Conservation (phyloP, 192 early-diverging fungal species). For the Podila horticola region DNA sequence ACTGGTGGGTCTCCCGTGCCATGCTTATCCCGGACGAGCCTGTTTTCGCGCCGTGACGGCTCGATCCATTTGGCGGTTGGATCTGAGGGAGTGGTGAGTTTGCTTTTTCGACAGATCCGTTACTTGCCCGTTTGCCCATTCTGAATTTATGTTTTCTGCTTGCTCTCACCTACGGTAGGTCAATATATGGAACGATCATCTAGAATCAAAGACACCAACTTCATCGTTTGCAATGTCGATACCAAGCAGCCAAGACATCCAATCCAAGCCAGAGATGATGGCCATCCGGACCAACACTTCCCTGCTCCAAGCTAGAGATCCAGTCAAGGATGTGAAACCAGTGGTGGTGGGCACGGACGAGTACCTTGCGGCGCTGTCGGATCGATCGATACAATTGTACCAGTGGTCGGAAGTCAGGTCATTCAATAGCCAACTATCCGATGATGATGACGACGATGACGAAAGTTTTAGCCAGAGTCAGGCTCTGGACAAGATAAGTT, state of each 20-base stretch:
- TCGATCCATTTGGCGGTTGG: slow-evolving; percentile 33
- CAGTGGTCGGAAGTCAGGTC: slow-evolving; percentile 13
- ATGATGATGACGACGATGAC: slow-evolving; percentile 4
- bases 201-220: background rate
- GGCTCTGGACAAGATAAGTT: background rate
- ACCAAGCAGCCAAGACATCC: background rate
- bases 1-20: slow-evolving; percentile 17
- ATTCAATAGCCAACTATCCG: background rate
- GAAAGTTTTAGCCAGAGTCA: background rate
- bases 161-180: background rate
- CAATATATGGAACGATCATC: background rate
- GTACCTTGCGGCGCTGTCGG: slow-evolving; percentile 20
- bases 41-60: slow-evolving; percentile 25
- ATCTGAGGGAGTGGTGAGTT: slow-evolving; percentile 20
- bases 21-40: slow-evolving; percentile 14
- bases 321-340: slow-evolving; percentile 29
- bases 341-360: slow-evolving; percentile 19
- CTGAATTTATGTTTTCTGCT: background rate
- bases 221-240: background rate
- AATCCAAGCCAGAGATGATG: background rate
- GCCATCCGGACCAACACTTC: background rate
- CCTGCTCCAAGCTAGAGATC: background rate
- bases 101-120: background rate
- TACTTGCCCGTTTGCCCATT: too few species aligned
- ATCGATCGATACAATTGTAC: slow-evolving; percentile 14